Base-by-base conservation (phyloP, 768 basidiomycete genomes). In the Lactarius psammicola region DNA sequence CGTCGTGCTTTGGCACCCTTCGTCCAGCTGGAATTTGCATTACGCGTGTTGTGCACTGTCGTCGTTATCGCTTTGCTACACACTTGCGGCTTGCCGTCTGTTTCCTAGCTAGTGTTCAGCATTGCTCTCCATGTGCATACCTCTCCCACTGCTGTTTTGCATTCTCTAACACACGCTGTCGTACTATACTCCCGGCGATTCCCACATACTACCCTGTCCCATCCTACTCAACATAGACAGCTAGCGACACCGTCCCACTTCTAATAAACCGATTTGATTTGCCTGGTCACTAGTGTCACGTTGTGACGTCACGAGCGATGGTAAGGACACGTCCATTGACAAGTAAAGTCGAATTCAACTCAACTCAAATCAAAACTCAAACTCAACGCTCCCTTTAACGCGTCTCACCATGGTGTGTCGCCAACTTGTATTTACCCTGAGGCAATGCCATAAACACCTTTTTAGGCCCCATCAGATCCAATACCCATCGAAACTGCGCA, bases 401-500 rank as follows among this genome's bases (percentile, higher is more conserved):
- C 44, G 20, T 60, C 31, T 20, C 36, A 38, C 46, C 20, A 66
- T 66, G 65, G 65, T 66, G 30, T 38, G 60, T 66, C 49, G 28
- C 49, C 17, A 4, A 38, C 31, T 2, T 40, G n/a, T 38, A 30
- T 53, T 44, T 10, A 34, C 26, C n/a, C n/a, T 26, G 9, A 34
- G 56, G 9, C 36, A 36, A 34, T 38, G 15, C 11, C 57, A 23
- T 44, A 18, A 18, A 13, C 7, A 42, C 3, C 4, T 18, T 26
- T 40, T 20, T 60, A 69, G 68, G 62, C 68, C 8, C 66, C 68
- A 30, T 83, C 85, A 31, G 88, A 90, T 69, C 88, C 89, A 23
- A 84, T 90, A 64, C 90, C 87, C 62, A 90, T 99, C 57, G 96
- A 99, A 78, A 98, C 96, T 1, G 87, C 89, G 18, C 96, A 99